Evolutionary conservation across 2,329 filamentous ascomycete genomes (phyloP), one percentile per base, ranked within the genome.

Genomic region (Aspergillus fischeri): DNA sequence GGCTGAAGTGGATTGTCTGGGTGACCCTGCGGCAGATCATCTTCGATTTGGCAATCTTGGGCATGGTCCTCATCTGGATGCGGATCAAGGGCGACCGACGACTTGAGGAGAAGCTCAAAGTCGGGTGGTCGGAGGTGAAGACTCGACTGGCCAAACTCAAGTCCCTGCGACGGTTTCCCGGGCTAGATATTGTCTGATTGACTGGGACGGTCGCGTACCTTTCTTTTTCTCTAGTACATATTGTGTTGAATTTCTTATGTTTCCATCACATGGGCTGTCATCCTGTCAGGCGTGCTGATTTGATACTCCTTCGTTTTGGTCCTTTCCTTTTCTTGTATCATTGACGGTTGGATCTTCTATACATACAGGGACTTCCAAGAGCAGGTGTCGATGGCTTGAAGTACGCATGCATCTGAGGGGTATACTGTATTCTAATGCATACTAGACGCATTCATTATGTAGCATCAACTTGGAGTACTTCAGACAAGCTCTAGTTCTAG

Each of bases 1-100:
- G 91, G 90, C 51, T 88, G 1, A 79, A 84, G 48, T 91, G 91
- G 83, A 65, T 88, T 3, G 71, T 88, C 0, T 92, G 88, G 88
- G 75, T 85, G 44, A 71, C 83, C 21, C 73, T 88, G 44, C 91
- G 91, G 70, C 91, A 97, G 68, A 65, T 94, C 5, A 78, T 89
- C 28, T 80, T 89, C 48, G 91, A 97, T 73, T 70, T 87, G 9
- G 77, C 88, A 24, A 58, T 80, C 6, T 81, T 80, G 24, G 71
- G 68, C 2, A 61, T 73, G 21, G 50, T 77, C 17, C 59, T 78
- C 52, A 63, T 78, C 25, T 78, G 71, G 70, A 71, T 77, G 62
- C 68, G 77, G 42, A 55, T 75, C 53, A 74, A 69, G 32, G 76
- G 76, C 2, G 77, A 80, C 64, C 68, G 69, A 27, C 70, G 74